Conservation (phyloP, 2,329 filamentous ascomycete genomes). For the Alternaria sp. region DNA sequence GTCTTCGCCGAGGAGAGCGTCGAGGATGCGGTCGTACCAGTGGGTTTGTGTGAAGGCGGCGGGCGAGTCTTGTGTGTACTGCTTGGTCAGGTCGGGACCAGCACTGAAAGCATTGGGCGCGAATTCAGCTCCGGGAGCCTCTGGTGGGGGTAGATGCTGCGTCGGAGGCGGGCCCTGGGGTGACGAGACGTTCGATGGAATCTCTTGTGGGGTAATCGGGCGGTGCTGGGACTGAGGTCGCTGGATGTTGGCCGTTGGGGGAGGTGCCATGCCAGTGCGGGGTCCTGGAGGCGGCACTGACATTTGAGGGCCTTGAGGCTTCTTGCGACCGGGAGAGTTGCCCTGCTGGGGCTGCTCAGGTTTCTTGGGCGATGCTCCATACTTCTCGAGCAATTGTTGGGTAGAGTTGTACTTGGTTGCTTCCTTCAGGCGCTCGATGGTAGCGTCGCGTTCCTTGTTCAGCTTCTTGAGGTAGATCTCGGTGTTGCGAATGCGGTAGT, state of each 20-base stretch:
- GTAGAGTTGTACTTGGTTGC: constrained; percentile 97
- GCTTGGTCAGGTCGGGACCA: constrained; percentile 32
- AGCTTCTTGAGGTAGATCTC: constrained; percentile 76
- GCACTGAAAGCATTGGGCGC: constrained; percentile 73
- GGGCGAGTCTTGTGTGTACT: constrained; percentile 49
- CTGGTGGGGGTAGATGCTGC: constrained; percentile 28
- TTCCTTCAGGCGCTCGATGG: constrained; percentile 92
- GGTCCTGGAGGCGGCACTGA: constrained; percentile 42
- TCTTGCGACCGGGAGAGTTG: constrained; percentile 36
- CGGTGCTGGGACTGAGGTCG: constrained; percentile 39
- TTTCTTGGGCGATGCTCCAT: constrained; percentile 68
- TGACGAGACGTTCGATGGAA: constrained; percentile 22
- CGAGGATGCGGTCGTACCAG: constrained; percentile 96
- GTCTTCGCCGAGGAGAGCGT: constrained; percentile 92
- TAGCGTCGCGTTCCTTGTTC: constrained; percentile 80
- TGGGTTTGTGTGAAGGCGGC: constrained; percentile 60
- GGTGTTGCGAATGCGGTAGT: constrained; percentile 78
- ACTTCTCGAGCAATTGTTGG: constrained; percentile 91
- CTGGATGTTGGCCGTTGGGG: constrained; percentile 72
- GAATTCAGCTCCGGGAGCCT: constrained; percentile 66
- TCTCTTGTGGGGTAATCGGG: constrained; percentile 43
- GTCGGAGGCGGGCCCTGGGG: constrained; percentile 35
- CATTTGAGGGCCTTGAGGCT: constrained; percentile 43
- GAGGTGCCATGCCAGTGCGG: constrained; percentile 66
- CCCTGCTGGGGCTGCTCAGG: constrained; percentile 51